phyloP scores from a whole-genome alignment of 208 protist genomes.

The Novymonas esmeraldas region DNA sequence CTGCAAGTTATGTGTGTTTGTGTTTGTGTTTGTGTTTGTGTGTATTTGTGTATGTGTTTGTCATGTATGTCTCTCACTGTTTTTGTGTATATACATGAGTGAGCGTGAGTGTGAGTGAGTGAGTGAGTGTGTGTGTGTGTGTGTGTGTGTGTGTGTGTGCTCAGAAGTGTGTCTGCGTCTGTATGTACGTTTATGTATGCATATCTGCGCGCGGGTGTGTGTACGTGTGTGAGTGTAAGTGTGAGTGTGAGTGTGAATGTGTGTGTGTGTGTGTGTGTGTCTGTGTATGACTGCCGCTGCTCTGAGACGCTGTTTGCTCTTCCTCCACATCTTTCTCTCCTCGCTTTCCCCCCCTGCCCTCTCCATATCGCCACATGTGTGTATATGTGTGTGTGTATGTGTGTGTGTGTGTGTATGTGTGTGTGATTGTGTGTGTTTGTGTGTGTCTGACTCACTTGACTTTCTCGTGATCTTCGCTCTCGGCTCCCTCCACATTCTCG shows the following conservation, averaged over 20 bases:
- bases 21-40: neutral
- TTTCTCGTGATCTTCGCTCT: too few species aligned
- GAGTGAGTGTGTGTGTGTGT: neutral
- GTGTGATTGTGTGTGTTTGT: slow-evolving; percentile 1
- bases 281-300: too few species aligned
- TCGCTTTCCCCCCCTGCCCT: neutral
- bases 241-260: neutral
- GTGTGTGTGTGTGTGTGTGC: neutral
- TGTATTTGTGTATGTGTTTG: neutral
- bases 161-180: neutral
- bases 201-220: neutral
- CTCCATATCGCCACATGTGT: too few species aligned
- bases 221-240: neutral
- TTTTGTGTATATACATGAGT: neutral
- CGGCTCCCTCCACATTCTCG: too few species aligned
- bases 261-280: neutral
- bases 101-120: neutral
- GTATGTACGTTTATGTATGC: neutral
- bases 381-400: too few species aligned
- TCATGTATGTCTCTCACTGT: neutral
- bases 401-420: slow-evolving; percentile 4
- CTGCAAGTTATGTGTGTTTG: neutral
- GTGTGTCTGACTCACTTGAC: too few species aligned
- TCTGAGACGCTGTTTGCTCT: too few species aligned
- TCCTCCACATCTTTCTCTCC: neutral